Evolutionary conservation across 306 rosid species (phyloP).

Genomic region (Citrullus colocynthis): DNA sequence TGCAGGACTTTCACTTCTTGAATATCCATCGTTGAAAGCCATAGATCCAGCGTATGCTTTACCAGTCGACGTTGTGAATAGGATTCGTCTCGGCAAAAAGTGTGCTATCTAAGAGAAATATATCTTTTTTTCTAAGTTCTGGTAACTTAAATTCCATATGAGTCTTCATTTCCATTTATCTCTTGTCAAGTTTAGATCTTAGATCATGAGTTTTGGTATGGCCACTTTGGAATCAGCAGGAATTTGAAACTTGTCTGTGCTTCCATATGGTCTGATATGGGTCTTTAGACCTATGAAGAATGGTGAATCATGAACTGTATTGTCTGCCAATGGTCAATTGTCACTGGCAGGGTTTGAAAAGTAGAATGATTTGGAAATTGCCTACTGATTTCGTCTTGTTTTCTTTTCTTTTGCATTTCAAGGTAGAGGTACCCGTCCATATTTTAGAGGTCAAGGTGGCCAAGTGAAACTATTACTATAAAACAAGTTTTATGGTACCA

Average conservation of each 20-base stretch:
- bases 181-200: background rate
- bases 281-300: background rate
- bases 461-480: background rate
- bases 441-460: background rate
- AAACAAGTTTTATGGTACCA: background rate
- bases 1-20: constrained; percentile 88
- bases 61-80: constrained; percentile 68
- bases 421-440: background rate
- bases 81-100: constrained; percentile 30
- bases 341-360: background rate
- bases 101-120: background rate
- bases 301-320: background rate
- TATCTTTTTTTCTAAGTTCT: background rate
- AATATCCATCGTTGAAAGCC: constrained; percentile 74
- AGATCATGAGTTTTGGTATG: background rate
- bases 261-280: background rate
- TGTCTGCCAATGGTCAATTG: background rate
- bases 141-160: background rate
- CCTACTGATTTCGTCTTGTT: background rate
- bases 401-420: background rate
- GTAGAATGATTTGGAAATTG: background rate
- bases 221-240: background rate
- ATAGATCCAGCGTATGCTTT: constrained; percentile 77
- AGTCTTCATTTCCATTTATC: background rate
- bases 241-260: background rate